A percentile compares a stretch with the other conserved stretches of the same genome.
phyloP scores from a whole-genome alignment of 352 stramenopile species.

The Phytopythium delawarense region DNA sequence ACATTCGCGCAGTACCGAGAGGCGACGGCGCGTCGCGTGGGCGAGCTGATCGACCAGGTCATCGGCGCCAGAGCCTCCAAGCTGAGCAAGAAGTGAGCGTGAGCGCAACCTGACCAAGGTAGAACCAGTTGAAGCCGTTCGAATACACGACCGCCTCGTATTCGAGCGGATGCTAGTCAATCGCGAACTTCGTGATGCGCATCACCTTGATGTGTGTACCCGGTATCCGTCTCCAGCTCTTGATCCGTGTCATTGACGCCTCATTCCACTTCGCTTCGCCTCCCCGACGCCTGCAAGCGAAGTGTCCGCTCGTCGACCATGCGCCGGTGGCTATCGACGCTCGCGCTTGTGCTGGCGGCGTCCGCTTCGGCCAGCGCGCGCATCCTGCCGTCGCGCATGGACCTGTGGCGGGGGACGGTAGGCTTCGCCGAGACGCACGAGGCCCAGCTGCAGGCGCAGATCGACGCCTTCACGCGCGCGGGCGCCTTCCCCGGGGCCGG shows the following conservation, averaged over 20 bases:
- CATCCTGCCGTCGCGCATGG: conserved; percentile 18
- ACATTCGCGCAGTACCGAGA: conserved; percentile 66
- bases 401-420: conserved; percentile 17
- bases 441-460: conserved; percentile 19
- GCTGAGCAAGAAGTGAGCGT: conserved; percentile 1
- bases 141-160: neutral
- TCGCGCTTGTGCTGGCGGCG: neutral
- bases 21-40: conserved; percentile 44
- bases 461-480: conserved; percentile 28
- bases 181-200: neutral
- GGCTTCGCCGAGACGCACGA: conserved; percentile 11
- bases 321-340: neutral
- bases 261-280: neutral
- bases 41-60: conserved; percentile 59
- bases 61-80: conserved; percentile 5
- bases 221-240: too few relatives aligned
- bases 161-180: neutral
- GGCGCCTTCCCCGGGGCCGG: conserved; percentile 31
- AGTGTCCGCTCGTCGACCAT: neutral
- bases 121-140: neutral
- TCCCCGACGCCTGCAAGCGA: neutral
- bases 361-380: neutral
- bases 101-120: too few relatives aligned
- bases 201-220: neutral
- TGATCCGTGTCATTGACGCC: neutral